Conservation (phyloP, 1,139 yeast species). For the Eremothecium cymbalariae region DNA sequence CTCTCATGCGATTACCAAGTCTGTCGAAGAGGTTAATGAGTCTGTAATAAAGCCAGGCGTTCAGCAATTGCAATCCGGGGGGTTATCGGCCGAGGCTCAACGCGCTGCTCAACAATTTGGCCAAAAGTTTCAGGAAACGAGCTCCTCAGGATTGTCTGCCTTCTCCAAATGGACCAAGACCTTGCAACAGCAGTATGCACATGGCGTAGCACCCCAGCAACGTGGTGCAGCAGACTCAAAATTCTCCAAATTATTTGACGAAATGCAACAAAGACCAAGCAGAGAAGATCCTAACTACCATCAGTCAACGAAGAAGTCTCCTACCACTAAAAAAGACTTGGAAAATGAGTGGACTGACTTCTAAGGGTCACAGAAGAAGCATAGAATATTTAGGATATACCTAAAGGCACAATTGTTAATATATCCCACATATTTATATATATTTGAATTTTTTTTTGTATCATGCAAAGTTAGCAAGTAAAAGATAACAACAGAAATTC, state of each 20-base stretch:
- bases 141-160: constrained; percentile 59
- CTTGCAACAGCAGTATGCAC: constrained; percentile 27
- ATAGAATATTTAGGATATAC: no score
- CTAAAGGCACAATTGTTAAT: no score
- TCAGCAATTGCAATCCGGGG: constrained; percentile 73
- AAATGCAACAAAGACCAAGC: no score
- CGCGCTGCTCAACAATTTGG: constrained; percentile 95
- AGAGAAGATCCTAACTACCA: no score
- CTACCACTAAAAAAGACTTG: no score
- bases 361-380: no score
- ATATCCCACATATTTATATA: no score
- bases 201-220: constrained; percentile 12
- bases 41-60: constrained; percentile 83
- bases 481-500: no score
- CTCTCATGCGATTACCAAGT: constrained; percentile 72
- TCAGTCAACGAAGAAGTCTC: no score
- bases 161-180: constrained; percentile 55
- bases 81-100: constrained; percentile 68
- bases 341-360: no score
- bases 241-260: constrained; percentile 44
- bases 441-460: no score
- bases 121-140: constrained; percentile 84
- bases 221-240: constrained; percentile 29
- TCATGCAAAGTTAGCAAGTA: no score
- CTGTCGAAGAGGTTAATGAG: constrained; percentile 79